phyloP scores from a whole-genome alignment of 169 alveolate species.

The Plasmodium vinckei region DNA sequence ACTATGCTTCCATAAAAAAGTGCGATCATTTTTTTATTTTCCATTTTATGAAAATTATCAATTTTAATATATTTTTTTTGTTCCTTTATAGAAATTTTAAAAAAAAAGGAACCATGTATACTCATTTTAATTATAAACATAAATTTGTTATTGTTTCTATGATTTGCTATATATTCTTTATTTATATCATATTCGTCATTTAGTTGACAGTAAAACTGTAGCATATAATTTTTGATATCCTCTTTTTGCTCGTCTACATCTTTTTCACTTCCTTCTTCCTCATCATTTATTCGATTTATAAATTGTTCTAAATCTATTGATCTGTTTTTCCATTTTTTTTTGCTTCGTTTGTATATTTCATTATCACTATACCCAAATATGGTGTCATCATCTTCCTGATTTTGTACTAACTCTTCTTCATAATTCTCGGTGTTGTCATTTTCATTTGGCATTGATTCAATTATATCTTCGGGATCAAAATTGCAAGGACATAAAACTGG shows the following conservation, averaged over 20 bases:
- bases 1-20: constrained; percentile 14
- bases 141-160: background rate
- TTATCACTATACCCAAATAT: background rate
- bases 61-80: constrained; percentile 33
- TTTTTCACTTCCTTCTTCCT: background rate
- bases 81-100: constrained; percentile 35
- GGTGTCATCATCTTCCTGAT: too few relatives aligned
- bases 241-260: background rate
- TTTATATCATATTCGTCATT: constrained; percentile 8
- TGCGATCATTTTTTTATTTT: constrained; percentile 12
- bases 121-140: constrained; percentile 21
- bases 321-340: background rate
- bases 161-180: background rate
- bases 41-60: constrained; percentile 1
- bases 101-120: constrained; percentile 53
- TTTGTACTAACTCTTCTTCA: too few relatives aligned
- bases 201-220: constrained; percentile 9
- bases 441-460: too few relatives aligned
- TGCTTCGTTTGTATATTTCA: background rate
- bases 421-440: too few relatives aligned
- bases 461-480: background rate
- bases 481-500: constrained; percentile 6
- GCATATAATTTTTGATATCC: constrained; percentile 22
- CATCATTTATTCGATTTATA: constrained; percentile 7
- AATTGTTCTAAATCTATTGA: constrained; percentile 47